Conservation (phyloP, 192 early-diverging fungal species). For the Coemansia sp. region DNA sequence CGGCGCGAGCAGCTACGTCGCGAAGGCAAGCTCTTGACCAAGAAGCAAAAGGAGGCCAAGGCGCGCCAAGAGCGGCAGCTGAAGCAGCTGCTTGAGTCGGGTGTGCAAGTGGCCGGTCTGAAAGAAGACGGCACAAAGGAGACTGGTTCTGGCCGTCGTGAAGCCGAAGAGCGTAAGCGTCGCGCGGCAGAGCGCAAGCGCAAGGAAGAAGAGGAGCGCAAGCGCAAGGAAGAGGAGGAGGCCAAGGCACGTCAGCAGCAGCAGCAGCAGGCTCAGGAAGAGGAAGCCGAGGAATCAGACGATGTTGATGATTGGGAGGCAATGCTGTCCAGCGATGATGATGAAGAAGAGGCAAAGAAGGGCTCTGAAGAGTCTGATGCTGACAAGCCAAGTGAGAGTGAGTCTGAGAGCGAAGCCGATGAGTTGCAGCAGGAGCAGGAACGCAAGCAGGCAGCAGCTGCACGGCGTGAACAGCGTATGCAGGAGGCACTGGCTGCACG, state of each 20-base stretch:
- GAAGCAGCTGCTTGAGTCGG: conserved; percentile 73
- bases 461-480: conserved; percentile 68
- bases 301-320: conserved; percentile 55
- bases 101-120: conserved; percentile 67
- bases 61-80: conserved; percentile 65
- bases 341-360: conserved; percentile 44
- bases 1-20: conserved; percentile 89
- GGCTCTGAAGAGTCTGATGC: conserved; percentile 20
- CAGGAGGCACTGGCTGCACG: conserved; percentile 77
- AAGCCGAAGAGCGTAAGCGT: conserved; percentile 48
- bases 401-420: conserved; percentile 56
- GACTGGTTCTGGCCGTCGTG: conserved; percentile 9
- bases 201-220: conserved; percentile 40
- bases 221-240: conserved; percentile 55
- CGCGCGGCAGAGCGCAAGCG: conserved; percentile 37
- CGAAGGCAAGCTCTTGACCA: conserved; percentile 89
- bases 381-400: conserved; percentile 43
- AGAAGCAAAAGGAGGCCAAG: conserved; percentile 86
- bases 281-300: conserved; percentile 62
- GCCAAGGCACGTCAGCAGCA: conserved; percentile 30
- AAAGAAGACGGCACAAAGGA: conserved; percentile 16
- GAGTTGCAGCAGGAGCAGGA: conserved; percentile 61
- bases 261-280: conserved; percentile 57
- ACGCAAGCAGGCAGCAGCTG: conserved; percentile 77
- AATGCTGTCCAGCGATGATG: conserved; percentile 42